phyloP scores from a whole-genome alignment of 176 grass and related monocot species.

The Hsuehochloa calcarea region DNA sequence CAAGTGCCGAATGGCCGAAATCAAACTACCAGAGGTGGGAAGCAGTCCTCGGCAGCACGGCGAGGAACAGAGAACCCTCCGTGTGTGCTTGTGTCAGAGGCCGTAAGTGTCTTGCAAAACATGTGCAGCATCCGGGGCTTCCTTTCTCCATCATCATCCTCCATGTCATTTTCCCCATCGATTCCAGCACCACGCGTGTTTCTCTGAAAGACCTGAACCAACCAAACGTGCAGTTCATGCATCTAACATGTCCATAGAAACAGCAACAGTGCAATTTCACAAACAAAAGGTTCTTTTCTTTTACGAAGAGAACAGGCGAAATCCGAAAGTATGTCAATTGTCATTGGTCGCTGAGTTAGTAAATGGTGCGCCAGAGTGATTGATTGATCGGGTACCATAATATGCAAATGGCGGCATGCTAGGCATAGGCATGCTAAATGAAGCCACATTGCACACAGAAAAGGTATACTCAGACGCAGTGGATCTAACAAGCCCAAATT shows the following conservation, averaged over 20 bases:
- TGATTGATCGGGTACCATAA: not conserved
- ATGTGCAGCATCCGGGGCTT: slow-evolving; percentile 75
- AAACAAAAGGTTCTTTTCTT: not conserved
- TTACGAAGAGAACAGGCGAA: not conserved
- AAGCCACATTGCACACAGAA: not conserved
- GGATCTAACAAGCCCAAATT: not conserved
- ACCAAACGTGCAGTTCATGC: not conserved
- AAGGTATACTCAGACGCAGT: not conserved
- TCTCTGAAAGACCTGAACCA: slow-evolving; percentile 54
- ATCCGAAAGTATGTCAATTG: not conserved
- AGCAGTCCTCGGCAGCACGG: slow-evolving; percentile 94
- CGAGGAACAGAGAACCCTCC: slow-evolving; percentile 99
- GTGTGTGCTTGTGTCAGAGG: slow-evolving; percentile 95
- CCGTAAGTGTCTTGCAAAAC: slow-evolving; percentile 99
- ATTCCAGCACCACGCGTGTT: slow-evolving; percentile 37
- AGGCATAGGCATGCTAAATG: slow-evolving; percentile 3
- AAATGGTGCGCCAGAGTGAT: not conserved
- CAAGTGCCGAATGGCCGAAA: not conserved
- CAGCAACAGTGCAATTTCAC: not conserved
- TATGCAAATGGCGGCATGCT: not conserved
- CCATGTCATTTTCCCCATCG: slow-evolving; percentile 53
- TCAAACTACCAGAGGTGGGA: slow-evolving; percentile 69
- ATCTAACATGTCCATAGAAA: not conserved
- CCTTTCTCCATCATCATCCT: slow-evolving; percentile 49
- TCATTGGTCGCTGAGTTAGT: not conserved